phyloP scores from a whole-genome alignment of 345 rosid genomes.

The Anastatica hierochuntica region DNA sequence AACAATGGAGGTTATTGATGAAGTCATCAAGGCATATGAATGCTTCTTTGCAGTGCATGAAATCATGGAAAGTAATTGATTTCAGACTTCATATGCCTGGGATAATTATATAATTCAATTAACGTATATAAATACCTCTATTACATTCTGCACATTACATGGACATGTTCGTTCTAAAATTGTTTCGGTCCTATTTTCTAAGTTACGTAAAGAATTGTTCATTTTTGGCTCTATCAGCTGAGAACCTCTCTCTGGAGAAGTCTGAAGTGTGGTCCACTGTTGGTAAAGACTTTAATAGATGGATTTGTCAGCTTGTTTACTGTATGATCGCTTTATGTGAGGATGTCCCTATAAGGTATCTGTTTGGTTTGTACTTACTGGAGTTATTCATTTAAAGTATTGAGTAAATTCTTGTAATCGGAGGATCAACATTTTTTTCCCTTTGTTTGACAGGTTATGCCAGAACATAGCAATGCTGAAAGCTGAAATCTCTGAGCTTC shows the following conservation, averaged over 20 bases:
- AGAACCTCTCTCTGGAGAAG: conserved; percentile 47
- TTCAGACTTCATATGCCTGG: background rate
- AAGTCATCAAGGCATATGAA: conserved; percentile 4
- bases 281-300: conserved; percentile 60
- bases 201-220: conserved; percentile 14
- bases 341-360: conserved; percentile 69
- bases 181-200: background rate
- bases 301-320: conserved; percentile 90
- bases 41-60: background rate
- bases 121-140: background rate
- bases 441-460: conserved; percentile 54
- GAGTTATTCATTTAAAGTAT: too few species aligned
- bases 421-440: conserved; percentile 9
- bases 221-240: conserved; percentile 37
- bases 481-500: conserved; percentile 86
- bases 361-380: conserved; percentile 11
- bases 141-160: background rate
- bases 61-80: conserved; percentile 1
- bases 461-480: conserved; percentile 73
- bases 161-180: too few species aligned
- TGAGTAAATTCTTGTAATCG: background rate
- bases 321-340: conserved; percentile 57
- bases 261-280: conserved; percentile 64
- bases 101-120: background rate
- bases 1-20: conserved; percentile 1